Base-by-base conservation (phyloP, 2,329 filamentous ascomycete species). In the Whalleya microplaca region DNA sequence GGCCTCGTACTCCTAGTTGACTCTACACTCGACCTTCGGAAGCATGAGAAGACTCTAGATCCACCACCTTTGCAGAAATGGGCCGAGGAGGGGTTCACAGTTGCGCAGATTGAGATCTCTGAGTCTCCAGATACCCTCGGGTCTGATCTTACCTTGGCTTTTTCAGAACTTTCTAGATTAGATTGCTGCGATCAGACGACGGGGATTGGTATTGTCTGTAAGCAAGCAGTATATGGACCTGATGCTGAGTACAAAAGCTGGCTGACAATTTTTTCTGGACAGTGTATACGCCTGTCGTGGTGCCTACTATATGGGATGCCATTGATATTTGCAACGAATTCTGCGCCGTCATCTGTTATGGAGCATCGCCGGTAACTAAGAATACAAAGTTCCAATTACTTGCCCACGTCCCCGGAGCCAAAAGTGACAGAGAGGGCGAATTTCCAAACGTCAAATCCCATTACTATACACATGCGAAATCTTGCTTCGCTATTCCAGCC, bases 41-140 rank as follows among this genome's bases (percentile, higher is more conserved):
- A 61, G 50, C 32, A 69, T 64, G 19, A 53, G 53, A 48, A 65
- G 66, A 61, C 72, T 54, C 57, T 74, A 7, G 76, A 78, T 51
- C 86, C 87, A 0, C 76, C 80, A 8, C 83, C 84, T 0, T 65
- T 84, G 14, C 68, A 83, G 58, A 91, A 90, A 71, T 90, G 88
- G 88, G 87, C 86, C 0, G 87, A 91, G 67, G 88, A 91, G 68
- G 85, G 87, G 0, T 90, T 84, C 62, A 76, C 82, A 0, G 85
- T 90, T 2, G 84, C 76, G 0, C 80, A 88, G 67, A 67, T 89
- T 46, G 61, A 48, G 53, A 16, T 49, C 59, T 16, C 46, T 48
- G 56, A n/a, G 58, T 65, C 43, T 2, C 20, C 51, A 19, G 3
- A 42, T 48, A n/a, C 21, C 53, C 21, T 32, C 9, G 7, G 55